A percentile compares a stretch with the other conserved stretches of the same genome.
Evolutionary conservation across 495 filamentous ascomycete genomes (phyloP).

Genomic region (Elasticomyces elasticus): DNA sequence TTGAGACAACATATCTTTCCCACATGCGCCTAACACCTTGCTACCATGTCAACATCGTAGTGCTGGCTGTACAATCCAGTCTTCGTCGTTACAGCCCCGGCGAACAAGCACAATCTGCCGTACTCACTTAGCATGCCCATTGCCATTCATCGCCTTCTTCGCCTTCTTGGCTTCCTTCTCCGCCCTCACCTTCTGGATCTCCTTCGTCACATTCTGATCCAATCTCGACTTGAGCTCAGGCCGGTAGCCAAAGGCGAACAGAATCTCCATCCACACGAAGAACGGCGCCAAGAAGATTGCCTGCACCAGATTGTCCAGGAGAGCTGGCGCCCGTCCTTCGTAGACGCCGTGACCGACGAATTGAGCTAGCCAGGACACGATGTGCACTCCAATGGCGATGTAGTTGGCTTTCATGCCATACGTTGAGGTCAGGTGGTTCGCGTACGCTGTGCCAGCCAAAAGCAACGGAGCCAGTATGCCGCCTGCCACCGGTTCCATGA

Average conservation of each 20-base stretch:
- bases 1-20: not conserved
- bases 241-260: constrained; percentile 86
- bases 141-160: constrained; percentile 27
- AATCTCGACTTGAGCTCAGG: constrained; percentile 74
- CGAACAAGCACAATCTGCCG: not conserved
- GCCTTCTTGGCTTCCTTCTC: constrained; percentile 31
- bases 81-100: not conserved
- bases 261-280: constrained; percentile 92
- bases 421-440: constrained; percentile 60
- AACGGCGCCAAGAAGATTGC: constrained; percentile 92
- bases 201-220: constrained; percentile 59
- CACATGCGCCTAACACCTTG: not conserved
- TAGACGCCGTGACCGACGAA: constrained; percentile 87
- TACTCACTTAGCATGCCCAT: constrained; percentile 8
- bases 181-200: constrained; percentile 49
- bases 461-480: constrained; percentile 61
- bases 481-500: constrained; percentile 90
- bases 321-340: constrained; percentile 76
- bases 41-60: not conserved
- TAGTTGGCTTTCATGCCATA: constrained; percentile 60
- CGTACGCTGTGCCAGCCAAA: constrained; percentile 57
- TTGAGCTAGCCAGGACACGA: constrained; percentile 75
- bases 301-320: constrained; percentile 84
- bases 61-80: not conserved
- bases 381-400: constrained; percentile 55